phyloP scores from a whole-genome alignment of 192 early-diverging fungal genomes.

The Coemansia sp. region DNA sequence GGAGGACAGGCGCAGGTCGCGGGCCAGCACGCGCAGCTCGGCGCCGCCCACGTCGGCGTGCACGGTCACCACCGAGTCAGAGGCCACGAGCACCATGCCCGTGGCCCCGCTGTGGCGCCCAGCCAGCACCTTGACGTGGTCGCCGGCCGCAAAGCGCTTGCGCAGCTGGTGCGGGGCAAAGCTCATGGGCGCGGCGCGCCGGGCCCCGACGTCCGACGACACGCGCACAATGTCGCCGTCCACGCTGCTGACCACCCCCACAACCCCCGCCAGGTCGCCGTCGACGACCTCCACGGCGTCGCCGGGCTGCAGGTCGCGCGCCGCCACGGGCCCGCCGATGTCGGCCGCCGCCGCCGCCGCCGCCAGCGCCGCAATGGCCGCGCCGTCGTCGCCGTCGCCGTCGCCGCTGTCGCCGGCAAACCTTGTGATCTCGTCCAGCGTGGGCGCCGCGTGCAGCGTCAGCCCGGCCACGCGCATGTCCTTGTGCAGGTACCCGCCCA shows the following conservation, averaged over 20 bases:
- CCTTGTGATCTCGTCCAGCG: slow-evolving; percentile 86
- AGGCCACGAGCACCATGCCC: slow-evolving; percentile 84
- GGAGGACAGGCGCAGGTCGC: slow-evolving; percentile 83
- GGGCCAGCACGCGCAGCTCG: slow-evolving; percentile 85
- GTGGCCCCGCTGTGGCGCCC: slow-evolving; percentile 82
- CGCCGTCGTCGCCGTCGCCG: slow-evolving; percentile 67
- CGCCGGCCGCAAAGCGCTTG: slow-evolving; percentile 88
- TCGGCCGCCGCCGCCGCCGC: slow-evolving; percentile 52
- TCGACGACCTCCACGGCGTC: slow-evolving; percentile 84
- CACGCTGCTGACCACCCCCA: slow-evolving; percentile 73
- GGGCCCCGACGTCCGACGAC: slow-evolving; percentile 59
- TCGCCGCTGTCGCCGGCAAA: slow-evolving; percentile 69
- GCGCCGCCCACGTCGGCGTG: slow-evolving; percentile 66
- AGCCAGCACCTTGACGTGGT: slow-evolving; percentile 90
- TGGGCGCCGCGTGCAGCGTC: slow-evolving; percentile 72
- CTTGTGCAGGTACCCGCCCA: slow-evolving; percentile 83
- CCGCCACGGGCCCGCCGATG: slow-evolving; percentile 6
- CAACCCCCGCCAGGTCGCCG: slow-evolving; percentile 78
- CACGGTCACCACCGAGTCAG: slow-evolving; percentile 77
- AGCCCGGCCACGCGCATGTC: slow-evolving; percentile 68
- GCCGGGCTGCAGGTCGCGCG: slow-evolving; percentile 66
- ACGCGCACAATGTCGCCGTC: slow-evolving; percentile 71
- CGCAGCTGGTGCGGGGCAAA: slow-evolving; percentile 70
- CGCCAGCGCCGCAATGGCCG: slow-evolving; percentile 59
- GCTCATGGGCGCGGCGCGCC: slow-evolving; percentile 47